A percentile compares a stretch with the other conserved stretches of the same genome.
These are phyloP conservation scores for Stagonosporopsis vannaccii DNA, from an alignment of 2,329 filamentous ascomycete species.

Conservation along the genomic window DNA sequence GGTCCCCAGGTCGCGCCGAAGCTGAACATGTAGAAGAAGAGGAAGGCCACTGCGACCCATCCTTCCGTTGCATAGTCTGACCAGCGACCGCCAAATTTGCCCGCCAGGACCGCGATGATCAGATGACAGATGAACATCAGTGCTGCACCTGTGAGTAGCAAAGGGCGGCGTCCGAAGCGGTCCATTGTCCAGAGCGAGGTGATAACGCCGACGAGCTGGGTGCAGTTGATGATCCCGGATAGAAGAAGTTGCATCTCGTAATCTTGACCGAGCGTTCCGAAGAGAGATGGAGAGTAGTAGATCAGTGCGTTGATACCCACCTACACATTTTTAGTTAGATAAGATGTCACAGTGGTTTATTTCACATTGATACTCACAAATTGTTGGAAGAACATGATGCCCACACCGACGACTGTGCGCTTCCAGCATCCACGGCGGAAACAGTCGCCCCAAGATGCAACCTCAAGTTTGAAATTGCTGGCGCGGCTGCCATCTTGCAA, in stretches of 20 bases:
- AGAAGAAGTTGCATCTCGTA: constrained; percentile 65
- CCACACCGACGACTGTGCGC: constrained; percentile 52
- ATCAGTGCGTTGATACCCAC: constrained; percentile 49
- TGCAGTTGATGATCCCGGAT: constrained; percentile 68
- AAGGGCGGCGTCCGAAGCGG: constrained; percentile 49
- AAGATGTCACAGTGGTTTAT: background rate
- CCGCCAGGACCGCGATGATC: constrained; percentile 63
- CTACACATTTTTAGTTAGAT: background rate
- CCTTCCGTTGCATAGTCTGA: constrained; percentile 59
- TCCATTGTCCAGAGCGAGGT: constrained; percentile 56
- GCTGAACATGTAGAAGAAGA: constrained; percentile 69
- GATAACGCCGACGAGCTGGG: constrained; percentile 52
- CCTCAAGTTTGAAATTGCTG: constrained; percentile 53
- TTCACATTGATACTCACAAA: constrained; percentile 44
- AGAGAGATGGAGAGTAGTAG: constrained; percentile 69
- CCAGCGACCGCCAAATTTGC: constrained; percentile 61
- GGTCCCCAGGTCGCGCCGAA: constrained; percentile 68
- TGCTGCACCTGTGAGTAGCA: constrained; percentile 54
- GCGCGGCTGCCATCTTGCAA: constrained; percentile 40
- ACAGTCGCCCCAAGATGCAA: constrained; percentile 57
- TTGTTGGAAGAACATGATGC: constrained; percentile 53
- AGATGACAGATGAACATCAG: constrained; percentile 61
- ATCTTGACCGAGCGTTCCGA: constrained; percentile 65
- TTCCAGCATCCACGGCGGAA: constrained; percentile 56
- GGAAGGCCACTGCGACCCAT: constrained; percentile 64